phyloP scores from a whole-genome alignment of 129 eudicot genomes.

The Helianthus annuus region DNA sequence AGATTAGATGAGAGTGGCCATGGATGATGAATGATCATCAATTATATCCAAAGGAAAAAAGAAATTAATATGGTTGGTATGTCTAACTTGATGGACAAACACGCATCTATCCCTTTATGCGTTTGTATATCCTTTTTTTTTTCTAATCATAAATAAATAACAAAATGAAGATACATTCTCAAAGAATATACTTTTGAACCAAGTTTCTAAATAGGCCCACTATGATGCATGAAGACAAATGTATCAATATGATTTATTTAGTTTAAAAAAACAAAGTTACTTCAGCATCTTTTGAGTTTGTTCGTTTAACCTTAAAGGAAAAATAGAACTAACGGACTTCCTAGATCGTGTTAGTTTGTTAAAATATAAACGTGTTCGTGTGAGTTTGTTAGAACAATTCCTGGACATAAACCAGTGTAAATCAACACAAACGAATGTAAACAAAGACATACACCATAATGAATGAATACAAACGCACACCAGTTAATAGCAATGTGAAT shows the following conservation, averaged over 20 bases:
- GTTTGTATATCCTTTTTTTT: conserved; percentile 29
- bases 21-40: neutral
- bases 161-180: neutral
- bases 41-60: conserved; percentile 3
- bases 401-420: no score
- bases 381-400: no score
- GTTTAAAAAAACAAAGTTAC: neutral
- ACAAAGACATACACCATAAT: no score
- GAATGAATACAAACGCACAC: no score
- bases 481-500: no score
- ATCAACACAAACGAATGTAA: no score
- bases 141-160: neutral
- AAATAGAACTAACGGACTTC: no score
- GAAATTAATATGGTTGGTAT: conserved; percentile 4
- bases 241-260: neutral
- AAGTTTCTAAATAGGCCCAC: conserved; percentile 3
- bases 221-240: conserved; percentile 7
- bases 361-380: no score
- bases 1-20: neutral
- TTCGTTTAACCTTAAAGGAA: no score
- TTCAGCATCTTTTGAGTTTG: no score
- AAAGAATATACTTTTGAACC: conserved; percentile 32
- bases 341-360: no score
- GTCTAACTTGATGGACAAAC: conserved; percentile 25
- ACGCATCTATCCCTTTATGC: conserved; percentile 26